Percentiles rank a stretch among this genome's conserved stretches.
Conservation (phyloP, 148 eudicot species). For the Arbutus unedo region DNA sequence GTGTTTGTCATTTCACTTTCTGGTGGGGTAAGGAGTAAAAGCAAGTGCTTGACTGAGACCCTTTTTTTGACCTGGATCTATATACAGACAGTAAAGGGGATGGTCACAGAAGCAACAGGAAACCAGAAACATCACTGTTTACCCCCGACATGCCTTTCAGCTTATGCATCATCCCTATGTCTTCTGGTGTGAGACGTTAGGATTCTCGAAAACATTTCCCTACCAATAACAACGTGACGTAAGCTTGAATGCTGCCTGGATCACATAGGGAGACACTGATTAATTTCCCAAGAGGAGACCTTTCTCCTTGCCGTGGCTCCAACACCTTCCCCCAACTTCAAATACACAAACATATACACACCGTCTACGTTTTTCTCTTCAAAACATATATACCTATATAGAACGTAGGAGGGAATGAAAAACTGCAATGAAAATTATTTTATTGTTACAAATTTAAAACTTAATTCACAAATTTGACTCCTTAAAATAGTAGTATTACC, state of each 20-base stretch:
- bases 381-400: no score
- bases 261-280: not conserved
- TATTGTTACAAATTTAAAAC: no score
- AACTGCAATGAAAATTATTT: no score
- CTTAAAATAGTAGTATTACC: no score
- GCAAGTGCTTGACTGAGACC: slow-evolving; percentile 18
- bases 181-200: not conserved
- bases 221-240: not conserved
- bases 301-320: not conserved
- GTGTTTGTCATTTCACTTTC: slow-evolving; percentile 28
- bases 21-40: slow-evolving; percentile 23
- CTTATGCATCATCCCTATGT: not conserved
- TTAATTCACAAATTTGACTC: no score
- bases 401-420: no score
- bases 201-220: not conserved
- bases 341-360: not conserved
- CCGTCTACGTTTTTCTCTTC: not conserved
- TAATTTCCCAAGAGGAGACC: not conserved
- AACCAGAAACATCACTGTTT: not conserved
- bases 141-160: slow-evolving; percentile 10
- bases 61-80: slow-evolving; percentile 13
- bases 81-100: not conserved
- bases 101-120: slow-evolving; percentile 12
- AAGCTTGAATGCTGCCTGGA: not conserved
- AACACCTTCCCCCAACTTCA: not conserved